Percentiles rank a stretch among this genome's conserved stretches.
Evolutionary conservation across 371 early-diverging fungal species (phyloP).

Genomic region (Apophysomyces elegans): DNA sequence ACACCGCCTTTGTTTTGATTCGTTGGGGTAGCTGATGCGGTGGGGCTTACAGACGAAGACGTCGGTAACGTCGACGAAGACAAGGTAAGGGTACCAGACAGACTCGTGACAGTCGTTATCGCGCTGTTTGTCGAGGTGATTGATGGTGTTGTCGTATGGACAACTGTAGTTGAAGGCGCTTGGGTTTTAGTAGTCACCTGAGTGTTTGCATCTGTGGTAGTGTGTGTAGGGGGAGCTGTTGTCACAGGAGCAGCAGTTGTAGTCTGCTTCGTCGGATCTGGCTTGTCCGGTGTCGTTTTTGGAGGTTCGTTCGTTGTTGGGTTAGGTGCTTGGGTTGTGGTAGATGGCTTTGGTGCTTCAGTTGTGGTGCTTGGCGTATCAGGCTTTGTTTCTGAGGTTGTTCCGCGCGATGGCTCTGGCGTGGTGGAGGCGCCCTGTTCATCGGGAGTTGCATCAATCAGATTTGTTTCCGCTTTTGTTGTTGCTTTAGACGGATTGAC

Average conservation of each 20-base stretch:
- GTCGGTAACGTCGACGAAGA: background rate
- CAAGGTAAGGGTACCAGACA: background rate
- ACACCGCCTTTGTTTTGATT: conserved; percentile 4
- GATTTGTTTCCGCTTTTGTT: background rate
- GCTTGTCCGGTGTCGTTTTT: background rate
- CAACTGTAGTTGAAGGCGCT: background rate
- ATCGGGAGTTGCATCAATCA: conserved; percentile 8
- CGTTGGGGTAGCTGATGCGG: background rate
- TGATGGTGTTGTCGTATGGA: background rate
- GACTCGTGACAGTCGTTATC: background rate
- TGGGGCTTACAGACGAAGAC: background rate
- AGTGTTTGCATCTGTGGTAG: background rate
- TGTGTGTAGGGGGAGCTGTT: background rate
- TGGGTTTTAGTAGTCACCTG: background rate
- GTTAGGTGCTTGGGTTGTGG: background rate
- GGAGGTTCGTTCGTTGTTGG: background rate
- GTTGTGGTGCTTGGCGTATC: conserved; percentile 18
- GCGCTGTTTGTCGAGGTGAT: background rate
- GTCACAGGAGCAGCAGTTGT: background rate
- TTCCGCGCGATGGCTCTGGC: background rate
- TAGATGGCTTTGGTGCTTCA: background rate
- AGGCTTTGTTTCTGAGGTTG: conserved; percentile 15
- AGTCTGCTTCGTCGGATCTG: background rate
- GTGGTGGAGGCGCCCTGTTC: background rate
- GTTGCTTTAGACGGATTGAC: conserved; percentile 1